Conservation (phyloP, 495 filamentous ascomycete genomes). For the Barbatosphaeria neglecta region DNA sequence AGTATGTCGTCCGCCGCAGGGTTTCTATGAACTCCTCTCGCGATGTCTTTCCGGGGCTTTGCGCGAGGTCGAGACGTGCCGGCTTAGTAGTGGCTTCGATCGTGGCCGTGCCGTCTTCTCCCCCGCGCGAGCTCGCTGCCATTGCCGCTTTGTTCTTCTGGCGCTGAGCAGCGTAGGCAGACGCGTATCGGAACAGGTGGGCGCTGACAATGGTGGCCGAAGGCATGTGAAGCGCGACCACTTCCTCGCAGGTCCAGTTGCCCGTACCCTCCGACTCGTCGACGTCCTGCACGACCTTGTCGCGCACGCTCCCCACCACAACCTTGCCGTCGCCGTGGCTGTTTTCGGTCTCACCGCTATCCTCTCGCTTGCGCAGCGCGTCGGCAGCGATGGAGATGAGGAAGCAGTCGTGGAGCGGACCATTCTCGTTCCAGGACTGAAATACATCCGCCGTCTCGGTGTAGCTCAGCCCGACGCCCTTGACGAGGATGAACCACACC, state of each 20-base stretch:
- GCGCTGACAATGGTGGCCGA: conserved; percentile 52
- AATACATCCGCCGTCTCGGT: conserved; percentile 54
- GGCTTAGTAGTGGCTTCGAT: conserved; percentile 28
- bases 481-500: conserved; percentile 53
- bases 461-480: conserved; percentile 46
- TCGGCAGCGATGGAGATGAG: conserved; percentile 53
- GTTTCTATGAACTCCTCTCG: conserved; percentile 44
- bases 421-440: conserved; percentile 45
- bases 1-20: conserved; percentile 50
- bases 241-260: conserved; percentile 52
- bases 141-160: conserved; percentile 28
- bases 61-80: conserved; percentile 21
- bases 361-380: conserved; percentile 33
- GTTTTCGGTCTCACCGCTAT: background rate
- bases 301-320: conserved; percentile 54
- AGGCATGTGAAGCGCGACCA: conserved; percentile 49
- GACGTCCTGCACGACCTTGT: conserved; percentile 68
- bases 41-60: no score
- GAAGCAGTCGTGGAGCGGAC: conserved; percentile 49
- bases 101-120: conserved; percentile 1
- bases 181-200: conserved; percentile 56
- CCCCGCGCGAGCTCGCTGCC: background rate
- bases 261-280: conserved; percentile 59
- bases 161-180: conserved; percentile 47
- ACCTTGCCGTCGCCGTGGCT: conserved; percentile 31